phyloP scores from a whole-genome alignment of 129 eudicot genomes.

The Deinandra increscens region DNA sequence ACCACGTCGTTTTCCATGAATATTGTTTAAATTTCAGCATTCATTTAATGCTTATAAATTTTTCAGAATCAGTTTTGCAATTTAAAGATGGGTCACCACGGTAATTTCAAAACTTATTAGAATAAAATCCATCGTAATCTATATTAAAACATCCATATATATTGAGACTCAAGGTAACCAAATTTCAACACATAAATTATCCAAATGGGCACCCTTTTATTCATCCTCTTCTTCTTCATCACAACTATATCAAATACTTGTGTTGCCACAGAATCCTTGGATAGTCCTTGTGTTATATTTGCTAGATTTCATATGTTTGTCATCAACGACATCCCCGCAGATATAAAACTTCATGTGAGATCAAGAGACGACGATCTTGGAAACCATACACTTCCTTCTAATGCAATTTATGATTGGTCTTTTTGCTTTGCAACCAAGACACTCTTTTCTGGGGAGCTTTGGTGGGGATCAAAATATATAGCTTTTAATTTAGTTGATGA shows the following conservation, averaged over 20 bases:
- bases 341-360: slow-evolving; percentile 19
- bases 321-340: slow-evolving; percentile 12
- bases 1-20: too few species aligned
- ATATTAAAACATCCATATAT: neutral
- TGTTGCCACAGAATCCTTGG: neutral
- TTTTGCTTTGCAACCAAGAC: slow-evolving; percentile 4
- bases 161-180: neutral
- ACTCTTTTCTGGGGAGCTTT: slow-evolving; percentile 11
- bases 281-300: slow-evolving; percentile 9
- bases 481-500: slow-evolving; percentile 10
- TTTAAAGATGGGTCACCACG: too few species aligned
- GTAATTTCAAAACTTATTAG: too few species aligned
- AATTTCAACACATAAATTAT: neutral
- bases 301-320: slow-evolving; percentile 19
- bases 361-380: slow-evolving; percentile 23
- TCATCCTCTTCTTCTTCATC: neutral
- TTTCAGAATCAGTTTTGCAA: too few species aligned
- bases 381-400: slow-evolving; percentile 13
- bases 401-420: slow-evolving; percentile 14
- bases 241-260: neutral
- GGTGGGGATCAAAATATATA: slow-evolving; percentile 20
- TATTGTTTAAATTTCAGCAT: too few species aligned
- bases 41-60: too few species aligned
- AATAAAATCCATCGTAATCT: too few species aligned
- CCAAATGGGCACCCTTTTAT: neutral